Conservation (phyloP, 2,329 filamentous ascomycete genomes). For the Biscogniauxia marginata region DNA sequence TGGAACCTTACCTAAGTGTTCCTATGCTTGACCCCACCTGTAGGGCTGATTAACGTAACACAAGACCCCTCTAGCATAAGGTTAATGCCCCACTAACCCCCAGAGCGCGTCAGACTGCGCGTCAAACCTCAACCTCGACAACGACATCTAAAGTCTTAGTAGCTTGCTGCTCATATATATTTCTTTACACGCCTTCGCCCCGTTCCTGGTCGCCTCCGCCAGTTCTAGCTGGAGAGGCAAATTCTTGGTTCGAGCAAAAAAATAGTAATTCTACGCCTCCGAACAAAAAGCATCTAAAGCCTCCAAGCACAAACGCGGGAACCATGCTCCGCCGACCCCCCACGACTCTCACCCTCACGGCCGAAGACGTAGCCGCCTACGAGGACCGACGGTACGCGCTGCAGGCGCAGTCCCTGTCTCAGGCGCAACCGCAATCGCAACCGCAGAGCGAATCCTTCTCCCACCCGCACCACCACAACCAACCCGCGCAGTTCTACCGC, state of each 20-base stretch:
- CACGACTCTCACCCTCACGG: constrained; percentile 66
- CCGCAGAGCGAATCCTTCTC: constrained; percentile 12
- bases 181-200: too few species aligned
- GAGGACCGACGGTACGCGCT: constrained; percentile 56
- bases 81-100: neutral
- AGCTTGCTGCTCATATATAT: too few species aligned
- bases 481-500: constrained; percentile 3
- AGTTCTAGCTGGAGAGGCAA: too few species aligned
- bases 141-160: too few species aligned
- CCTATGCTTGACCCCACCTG: neutral
- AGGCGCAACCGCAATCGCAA: constrained; percentile 8
- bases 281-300: neutral
- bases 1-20: too few species aligned
- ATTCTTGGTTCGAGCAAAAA: too few species aligned
- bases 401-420: constrained; percentile 4
- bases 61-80: neutral
- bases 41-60: neutral
- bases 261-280: too few species aligned
- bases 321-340: constrained; percentile 66
- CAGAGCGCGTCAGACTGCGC: neutral
- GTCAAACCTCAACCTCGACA: too few species aligned
- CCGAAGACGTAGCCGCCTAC: constrained; percentile 69
- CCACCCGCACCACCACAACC: neutral
- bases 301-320: neutral
- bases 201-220: too few species aligned